These are phyloP conservation scores for Aspergillus sp. DNA, from an alignment of 2,329 filamentous ascomycete genomes.

Conservation along the genomic window DNA sequence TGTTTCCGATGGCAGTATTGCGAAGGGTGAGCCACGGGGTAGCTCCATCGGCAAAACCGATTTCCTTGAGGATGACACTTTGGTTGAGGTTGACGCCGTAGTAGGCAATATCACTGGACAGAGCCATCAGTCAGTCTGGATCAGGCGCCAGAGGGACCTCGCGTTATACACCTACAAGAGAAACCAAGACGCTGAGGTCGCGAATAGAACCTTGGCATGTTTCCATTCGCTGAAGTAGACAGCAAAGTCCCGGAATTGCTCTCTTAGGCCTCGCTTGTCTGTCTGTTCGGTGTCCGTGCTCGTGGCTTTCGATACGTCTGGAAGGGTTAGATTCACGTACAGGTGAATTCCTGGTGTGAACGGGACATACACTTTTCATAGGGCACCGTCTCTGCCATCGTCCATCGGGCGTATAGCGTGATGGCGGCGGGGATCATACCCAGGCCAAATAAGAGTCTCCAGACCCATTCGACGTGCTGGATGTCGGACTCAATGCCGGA, in stretches of 20 bases:
- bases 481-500: background rate
- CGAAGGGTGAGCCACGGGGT: background rate
- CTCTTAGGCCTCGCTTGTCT: background rate
- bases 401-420: background rate
- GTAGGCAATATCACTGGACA: conserved; percentile 1
- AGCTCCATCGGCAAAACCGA: background rate
- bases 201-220: conserved; percentile 1
- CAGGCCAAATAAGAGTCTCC: background rate
- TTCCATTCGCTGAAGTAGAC: background rate
- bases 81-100: conserved; percentile 3
- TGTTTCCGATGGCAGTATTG: background rate
- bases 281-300: background rate
- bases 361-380: background rate
- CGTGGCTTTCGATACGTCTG: background rate
- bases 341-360: no score
- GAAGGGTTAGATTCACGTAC: background rate
- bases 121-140: no score
- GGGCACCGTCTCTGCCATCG: background rate
- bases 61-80: background rate
- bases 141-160: no score
- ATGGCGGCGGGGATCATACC: background rate
- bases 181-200: background rate
- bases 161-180: background rate
- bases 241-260: background rate
- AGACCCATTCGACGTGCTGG: background rate